Evolutionary conservation across 2,329 filamentous ascomycete species (phyloP).

Genomic region (Pestalotiopsis sp.): DNA sequence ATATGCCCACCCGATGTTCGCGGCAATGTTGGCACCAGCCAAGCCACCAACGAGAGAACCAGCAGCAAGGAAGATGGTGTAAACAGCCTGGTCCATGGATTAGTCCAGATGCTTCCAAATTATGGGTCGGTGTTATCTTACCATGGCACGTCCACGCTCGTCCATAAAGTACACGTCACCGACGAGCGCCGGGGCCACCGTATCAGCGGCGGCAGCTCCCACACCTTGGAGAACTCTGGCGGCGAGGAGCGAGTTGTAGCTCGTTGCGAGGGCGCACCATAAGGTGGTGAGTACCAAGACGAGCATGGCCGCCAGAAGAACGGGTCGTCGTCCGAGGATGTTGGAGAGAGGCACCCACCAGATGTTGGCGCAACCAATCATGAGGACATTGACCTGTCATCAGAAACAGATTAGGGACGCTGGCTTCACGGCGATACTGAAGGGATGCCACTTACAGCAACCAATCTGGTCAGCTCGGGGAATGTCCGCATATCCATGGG

Average conservation of each 20-base stretch:
- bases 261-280: constrained; percentile 28
- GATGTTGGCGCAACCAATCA: constrained; percentile 37
- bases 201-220: constrained; percentile 36
- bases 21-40: constrained; percentile 38
- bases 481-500: constrained; percentile 24
- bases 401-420: not conserved
- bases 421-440: constrained; percentile 26
- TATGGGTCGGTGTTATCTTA: not conserved
- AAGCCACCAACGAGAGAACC: constrained; percentile 37
- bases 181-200: constrained; percentile 33
- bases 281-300: constrained; percentile 27
- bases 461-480: constrained; percentile 30
- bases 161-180: constrained; percentile 41
- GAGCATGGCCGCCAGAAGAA: constrained; percentile 32
- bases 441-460: constrained; percentile 28
- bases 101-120: not conserved
- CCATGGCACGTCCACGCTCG: constrained; percentile 39
- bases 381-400: constrained; percentile 21
- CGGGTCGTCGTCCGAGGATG: constrained; percentile 32
- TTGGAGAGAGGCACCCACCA: constrained; percentile 41
- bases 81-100: constrained; percentile 22
- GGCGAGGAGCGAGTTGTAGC: constrained; percentile 28
- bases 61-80: constrained; percentile 32
- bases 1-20: constrained; percentile 32
- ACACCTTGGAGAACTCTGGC: constrained; percentile 35